A percentile compares a stretch with the other conserved stretches of the same genome.
phyloP scores from a whole-genome alignment of 2,329 filamentous ascomycete species.

The Fusarium tupiense region DNA sequence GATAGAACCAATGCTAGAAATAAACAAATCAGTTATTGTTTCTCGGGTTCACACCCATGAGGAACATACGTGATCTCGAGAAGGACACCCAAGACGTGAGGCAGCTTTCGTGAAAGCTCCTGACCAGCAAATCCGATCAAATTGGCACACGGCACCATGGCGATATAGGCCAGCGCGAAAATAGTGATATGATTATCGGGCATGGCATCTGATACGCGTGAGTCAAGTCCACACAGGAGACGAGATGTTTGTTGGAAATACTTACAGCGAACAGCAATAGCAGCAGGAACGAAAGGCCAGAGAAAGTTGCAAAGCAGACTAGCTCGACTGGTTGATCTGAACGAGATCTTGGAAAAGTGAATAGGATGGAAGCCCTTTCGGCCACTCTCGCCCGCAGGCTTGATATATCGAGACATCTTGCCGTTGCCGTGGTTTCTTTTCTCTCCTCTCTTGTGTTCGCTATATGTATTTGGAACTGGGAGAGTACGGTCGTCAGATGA shows the following conservation, averaged over 20 bases:
- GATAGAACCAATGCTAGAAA: slow-evolving; percentile 68
- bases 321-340: slow-evolving; percentile 55
- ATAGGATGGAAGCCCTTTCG: slow-evolving; percentile 55
- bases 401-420: slow-evolving; percentile 32
- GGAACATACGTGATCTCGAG: slow-evolving; percentile 63
- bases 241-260: background rate
- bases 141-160: slow-evolving; percentile 63
- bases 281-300: slow-evolving; percentile 61
- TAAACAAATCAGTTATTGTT: background rate
- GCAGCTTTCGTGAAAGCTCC: slow-evolving; percentile 82
- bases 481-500: slow-evolving; percentile 30
- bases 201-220: slow-evolving; percentile 45
- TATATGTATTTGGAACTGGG: slow-evolving; percentile 44
- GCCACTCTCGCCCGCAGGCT: slow-evolving; percentile 55
- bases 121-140: slow-evolving; percentile 63
- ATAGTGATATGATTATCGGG: slow-evolving; percentile 53
- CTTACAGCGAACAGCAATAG: slow-evolving; percentile 55
- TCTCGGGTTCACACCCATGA: too few relatives aligned
- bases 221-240: slow-evolving; percentile 5
- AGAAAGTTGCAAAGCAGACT: slow-evolving; percentile 59
- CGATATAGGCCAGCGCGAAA: slow-evolving; percentile 60
- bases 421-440: slow-evolving; percentile 3
- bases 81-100: slow-evolving; percentile 75
- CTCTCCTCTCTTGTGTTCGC: slow-evolving; percentile 18
- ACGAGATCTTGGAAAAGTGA: slow-evolving; percentile 56